Base-by-base conservation (phyloP, 805 yeast genomes). In the Brettanomyces bruxellensis region DNA sequence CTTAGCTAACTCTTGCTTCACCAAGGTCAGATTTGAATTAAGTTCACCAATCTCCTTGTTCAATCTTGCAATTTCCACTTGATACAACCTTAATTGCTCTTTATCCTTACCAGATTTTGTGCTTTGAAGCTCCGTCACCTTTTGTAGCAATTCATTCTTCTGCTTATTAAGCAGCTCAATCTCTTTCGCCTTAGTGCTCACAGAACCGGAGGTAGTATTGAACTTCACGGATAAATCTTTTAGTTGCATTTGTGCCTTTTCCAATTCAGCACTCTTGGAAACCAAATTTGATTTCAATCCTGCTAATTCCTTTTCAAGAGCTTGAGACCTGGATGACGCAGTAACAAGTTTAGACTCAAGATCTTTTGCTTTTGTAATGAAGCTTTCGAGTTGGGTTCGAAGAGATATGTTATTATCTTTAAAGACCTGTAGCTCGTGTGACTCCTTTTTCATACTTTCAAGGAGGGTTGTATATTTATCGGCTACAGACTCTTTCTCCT, bases 151-250 rank as follows among this genome's bases (percentile, higher is more conserved):
- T 13, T 50, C 50, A 25, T 54, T 51, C 39, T 59, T 56, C 22
- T 58, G 59, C 53, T 38, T 56, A 56, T 32, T 57, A 48, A 41
- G 56, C 54, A 46, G 56, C 61, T 54, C 61, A 50, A 43, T 60
- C 4, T 42, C 38, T 24, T 24, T 12, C 32, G 25, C 38, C 18
- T 49, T 44, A 4, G 38, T 43, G 35, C 53, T 49, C 41, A 52
- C 58, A 32, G 43, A 44, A 7, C 48, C 47, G 7, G 47, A 44
- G 9, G 52, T 54, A 49, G 66, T 67, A 45, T 73, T 73, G 5
- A 78, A 62, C 49, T 79, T 71, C 12, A 62, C 65, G 60, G 76
- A 78, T 79, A 86, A 77, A 24, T 78, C 68, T n/a, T 73, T 75
- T 45, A 71, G 69, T 49, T 84, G 87, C 50, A 77, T 78, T 36